A percentile compares a stretch with the other conserved stretches of the same genome.
Evolutionary conservation across 2,329 filamentous ascomycete species (phyloP).

Genomic region (Botryotinia convoluta): DNA sequence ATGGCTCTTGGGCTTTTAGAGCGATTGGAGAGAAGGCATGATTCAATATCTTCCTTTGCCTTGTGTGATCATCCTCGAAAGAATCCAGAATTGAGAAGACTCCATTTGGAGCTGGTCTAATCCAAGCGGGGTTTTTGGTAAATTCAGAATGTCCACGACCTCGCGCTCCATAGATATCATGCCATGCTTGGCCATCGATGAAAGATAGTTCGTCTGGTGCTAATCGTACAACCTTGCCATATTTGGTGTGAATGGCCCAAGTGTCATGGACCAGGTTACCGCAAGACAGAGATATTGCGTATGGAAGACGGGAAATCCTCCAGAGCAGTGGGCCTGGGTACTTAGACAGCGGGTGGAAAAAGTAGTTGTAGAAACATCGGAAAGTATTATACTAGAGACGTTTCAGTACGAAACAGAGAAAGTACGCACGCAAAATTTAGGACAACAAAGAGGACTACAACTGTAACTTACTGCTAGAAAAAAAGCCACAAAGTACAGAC

Average conservation of each 20-base stretch:
- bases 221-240: neutral
- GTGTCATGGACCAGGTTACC: neutral
- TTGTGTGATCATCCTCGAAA: conserved; percentile 26
- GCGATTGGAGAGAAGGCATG: conserved; percentile 37
- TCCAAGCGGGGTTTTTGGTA: neutral
- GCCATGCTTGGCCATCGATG: neutral
- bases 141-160: neutral
- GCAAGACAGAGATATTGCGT: neutral
- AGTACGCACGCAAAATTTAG: neutral
- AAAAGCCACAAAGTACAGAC: neutral
- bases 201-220: neutral
- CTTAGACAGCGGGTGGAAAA: neutral
- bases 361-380: neutral
- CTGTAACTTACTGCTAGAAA: neutral
- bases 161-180: neutral
- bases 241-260: neutral
- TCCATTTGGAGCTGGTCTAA: neutral
- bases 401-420: neutral
- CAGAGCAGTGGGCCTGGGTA: neutral
- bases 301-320: neutral
- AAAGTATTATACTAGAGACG: neutral
- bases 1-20: conserved; percentile 35
- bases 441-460: neutral
- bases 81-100: neutral
- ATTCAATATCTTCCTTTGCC: conserved; percentile 32